Evolutionary conservation across 2,329 filamentous ascomycete species (phyloP), one percentile per base, ranked within the genome.

Genomic region (Nemania sp.): DNA sequence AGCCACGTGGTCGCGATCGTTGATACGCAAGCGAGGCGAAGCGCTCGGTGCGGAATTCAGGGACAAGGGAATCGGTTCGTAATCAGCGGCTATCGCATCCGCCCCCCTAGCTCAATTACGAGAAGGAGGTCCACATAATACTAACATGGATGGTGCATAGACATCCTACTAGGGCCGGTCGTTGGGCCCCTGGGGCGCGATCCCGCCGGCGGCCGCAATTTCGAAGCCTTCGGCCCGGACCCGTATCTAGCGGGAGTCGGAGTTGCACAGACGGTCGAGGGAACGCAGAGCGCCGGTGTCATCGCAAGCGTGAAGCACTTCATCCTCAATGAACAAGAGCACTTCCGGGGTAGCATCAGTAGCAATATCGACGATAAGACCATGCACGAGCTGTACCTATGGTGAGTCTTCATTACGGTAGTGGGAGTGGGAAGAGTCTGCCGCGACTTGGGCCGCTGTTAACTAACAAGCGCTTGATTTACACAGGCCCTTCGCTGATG

Each of bases 301-400:
- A 87, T 94, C 75, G 90, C 91, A 62, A 91, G 88, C 73, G 89
- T 87, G 20, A 91, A 91, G 77, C 88, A 91, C 71, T 90, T 79
- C 71, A 85, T 90, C 61, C 78, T 77, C 53, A 89, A 91, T 65
- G 88, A 90, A 73, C 90, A 90, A 76, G 76, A 77, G 72, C 67
- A 67, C 65, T 67, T 52, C 56, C 65, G 69, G 18, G 50, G 50
- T 32, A 34, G 53, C 2, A 63, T 65, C n/a, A 60, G 65, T 37
- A 81, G 81, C 47, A 88, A 87, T 66, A 77, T 90, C 13, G 88
- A 90, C 57, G 90, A 92, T 71, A 84, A 88, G 60, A 88, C 89
- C 1, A 79, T 92, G 71, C 89, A 91, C 69, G 90, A 92, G 74
- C 75, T 91, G 2, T 92, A 92, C 70, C 77, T 88, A 35, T 92